Percentiles rank a stretch among this genome's conserved stretches.
phyloP scores from a whole-genome alignment of 441 rosid species.

The Croton setiger region DNA sequence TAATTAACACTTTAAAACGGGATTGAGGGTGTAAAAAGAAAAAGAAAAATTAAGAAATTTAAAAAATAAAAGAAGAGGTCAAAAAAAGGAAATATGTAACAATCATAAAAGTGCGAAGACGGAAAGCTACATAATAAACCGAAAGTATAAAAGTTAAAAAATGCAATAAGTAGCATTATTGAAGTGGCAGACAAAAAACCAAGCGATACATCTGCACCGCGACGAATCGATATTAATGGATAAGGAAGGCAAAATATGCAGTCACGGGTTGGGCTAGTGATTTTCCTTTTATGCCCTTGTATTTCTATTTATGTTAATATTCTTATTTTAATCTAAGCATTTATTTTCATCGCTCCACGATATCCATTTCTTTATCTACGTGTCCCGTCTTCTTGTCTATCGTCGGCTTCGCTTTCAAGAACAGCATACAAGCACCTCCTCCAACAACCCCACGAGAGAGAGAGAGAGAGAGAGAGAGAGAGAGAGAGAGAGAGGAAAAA shows the following conservation, averaged over 20 bases:
- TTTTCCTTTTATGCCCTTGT: background rate
- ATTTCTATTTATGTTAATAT: background rate
- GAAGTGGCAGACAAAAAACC: slow-evolving; percentile 11
- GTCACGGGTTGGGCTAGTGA: background rate
- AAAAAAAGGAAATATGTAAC: background rate
- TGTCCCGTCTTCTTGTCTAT: slow-evolving; percentile 19
- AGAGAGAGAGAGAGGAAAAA: background rate
- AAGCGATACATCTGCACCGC: background rate
- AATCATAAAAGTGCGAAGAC: slow-evolving; percentile 11
- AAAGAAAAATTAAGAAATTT: too few relatives aligned
- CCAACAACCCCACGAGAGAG: slow-evolving; percentile 19
- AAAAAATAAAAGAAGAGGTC: background rate
- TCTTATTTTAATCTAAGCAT: background rate
- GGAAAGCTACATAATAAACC: slow-evolving; percentile 14
- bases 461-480: background rate
- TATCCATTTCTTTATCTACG: slow-evolving; percentile 27
- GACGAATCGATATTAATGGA: background rate
- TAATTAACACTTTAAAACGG: too few relatives aligned
- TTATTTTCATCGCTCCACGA: slow-evolving; percentile 22
- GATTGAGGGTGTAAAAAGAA: too few relatives aligned
- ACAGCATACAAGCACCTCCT: slow-evolving; percentile 27
- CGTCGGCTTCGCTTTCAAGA: slow-evolving; percentile 29
- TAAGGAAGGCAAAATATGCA: background rate
- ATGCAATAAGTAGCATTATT: background rate
- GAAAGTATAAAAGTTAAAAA: background rate